Evolutionary conservation across 2,329 filamentous ascomycete species (phyloP).

Genomic region (Neofusicoccum parvum): DNA sequence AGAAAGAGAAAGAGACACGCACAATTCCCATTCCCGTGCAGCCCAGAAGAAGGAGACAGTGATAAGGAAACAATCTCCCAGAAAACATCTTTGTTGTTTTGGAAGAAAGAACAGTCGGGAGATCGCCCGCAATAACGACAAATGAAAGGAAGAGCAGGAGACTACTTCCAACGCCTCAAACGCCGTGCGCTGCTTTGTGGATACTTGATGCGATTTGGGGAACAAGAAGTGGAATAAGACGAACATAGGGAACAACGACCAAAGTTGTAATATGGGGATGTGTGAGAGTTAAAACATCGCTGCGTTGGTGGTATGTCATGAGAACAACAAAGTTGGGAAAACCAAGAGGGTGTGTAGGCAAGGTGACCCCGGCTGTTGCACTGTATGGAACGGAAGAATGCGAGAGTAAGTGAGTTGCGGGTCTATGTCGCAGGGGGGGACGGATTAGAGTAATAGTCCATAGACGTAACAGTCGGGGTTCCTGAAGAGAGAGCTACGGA

Average conservation of each 20-base stretch:
- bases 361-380: conserved; percentile 9
- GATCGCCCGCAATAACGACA: background rate
- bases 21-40: background rate
- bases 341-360: background rate
- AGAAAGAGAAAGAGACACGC: background rate
- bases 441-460: conserved; percentile 4
- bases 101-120: background rate
- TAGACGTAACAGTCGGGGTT: conserved; percentile 4
- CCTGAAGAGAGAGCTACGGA: background rate
- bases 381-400: background rate
- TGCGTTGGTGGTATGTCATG: conserved; percentile 18
- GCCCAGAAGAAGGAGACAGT: conserved; percentile 2
- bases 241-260: conserved; percentile 17
- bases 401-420: background rate
- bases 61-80: background rate
- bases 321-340: conserved; percentile 15
- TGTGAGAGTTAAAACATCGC: conserved; percentile 16
- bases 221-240: background rate
- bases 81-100: background rate
- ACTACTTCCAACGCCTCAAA: conserved; percentile 18
- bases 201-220: conserved; percentile 16
- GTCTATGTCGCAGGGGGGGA: background rate
- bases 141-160: conserved; percentile 16
- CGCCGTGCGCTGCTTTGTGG: conserved; percentile 17
- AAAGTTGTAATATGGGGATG: conserved; percentile 9